A percentile compares a stretch with the other conserved stretches of the same genome.
Evolutionary conservation across 176 grass and related monocot species (phyloP).

Genomic region (Triticum turgidum): DNA sequence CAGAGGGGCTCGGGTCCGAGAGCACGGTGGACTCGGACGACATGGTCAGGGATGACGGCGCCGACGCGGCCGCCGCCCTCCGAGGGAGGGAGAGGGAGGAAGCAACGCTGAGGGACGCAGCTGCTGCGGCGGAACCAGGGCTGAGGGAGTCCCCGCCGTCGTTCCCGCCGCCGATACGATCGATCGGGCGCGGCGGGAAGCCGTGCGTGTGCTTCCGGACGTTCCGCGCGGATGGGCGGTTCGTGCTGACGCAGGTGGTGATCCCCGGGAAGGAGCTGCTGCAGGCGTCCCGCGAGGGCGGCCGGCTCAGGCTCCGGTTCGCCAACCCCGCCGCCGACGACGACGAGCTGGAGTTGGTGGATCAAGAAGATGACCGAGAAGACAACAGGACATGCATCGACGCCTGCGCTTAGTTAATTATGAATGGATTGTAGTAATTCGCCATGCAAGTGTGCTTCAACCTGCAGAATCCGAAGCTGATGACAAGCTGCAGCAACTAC

Average conservation of each 20-base stretch:
- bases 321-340: neutral
- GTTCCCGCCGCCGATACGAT: constrained; percentile 76
- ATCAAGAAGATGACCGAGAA: neutral
- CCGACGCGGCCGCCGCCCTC: neutral
- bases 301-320: constrained; percentile 55
- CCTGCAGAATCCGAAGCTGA: neutral
- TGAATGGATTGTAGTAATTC: neutral
- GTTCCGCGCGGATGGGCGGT: constrained; percentile 47
- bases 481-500: neutral
- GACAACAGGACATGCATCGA: neutral
- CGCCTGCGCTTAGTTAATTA: neutral
- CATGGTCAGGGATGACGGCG: constrained; percentile 46
- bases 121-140: neutral
- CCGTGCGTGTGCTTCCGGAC: constrained; percentile 61
- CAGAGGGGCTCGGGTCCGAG: constrained; percentile 83
- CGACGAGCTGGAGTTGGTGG: neutral
- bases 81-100: neutral
- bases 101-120: neutral
- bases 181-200: constrained; percentile 62
- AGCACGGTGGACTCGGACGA: constrained; percentile 59
- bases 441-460: neutral
- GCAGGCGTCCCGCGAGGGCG: constrained; percentile 48
- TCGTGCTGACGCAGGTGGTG: constrained; percentile 71
- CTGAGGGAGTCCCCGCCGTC: neutral
- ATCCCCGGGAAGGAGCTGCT: constrained; percentile 67